Evolutionary conservation across 768 basidiomycete species (phyloP), one percentile per base, ranked within the genome.

Genomic region (Gelatoporia subvermispora): DNA sequence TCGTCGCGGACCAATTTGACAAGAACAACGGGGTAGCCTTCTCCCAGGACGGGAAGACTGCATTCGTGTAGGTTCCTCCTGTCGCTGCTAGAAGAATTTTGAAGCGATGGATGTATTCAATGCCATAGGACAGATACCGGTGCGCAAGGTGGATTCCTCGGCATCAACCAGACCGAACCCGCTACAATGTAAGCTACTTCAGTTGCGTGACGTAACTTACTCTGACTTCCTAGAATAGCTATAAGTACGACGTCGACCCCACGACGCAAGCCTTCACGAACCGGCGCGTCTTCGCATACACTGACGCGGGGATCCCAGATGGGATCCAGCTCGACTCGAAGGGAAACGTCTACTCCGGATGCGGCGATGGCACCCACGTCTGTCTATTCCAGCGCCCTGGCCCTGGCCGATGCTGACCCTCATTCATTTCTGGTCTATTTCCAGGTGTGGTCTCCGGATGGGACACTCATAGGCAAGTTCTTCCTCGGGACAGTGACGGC

Each of bases 1-100:
- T 84, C 8, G 84, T 89, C 2, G 88, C 90, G 2, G 84, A 86
- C 53, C 84, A 81, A 16, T 85, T 91, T 58, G 74, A 76, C 49
- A 76, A 77, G 54, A 76, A 75, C 38, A 92, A 91, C 58, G 90
- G 88, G 1, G 76, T 91, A 44, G 84, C 85, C 0, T 83, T 90
- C 62, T 77, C 76, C n/a, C 65, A 70, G 1, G 79, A 84, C 52
- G 85, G 86, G 8, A 75, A 65, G 42, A 76, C 69, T 8, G 86
- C 79, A 3, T 91, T 84, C 59, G 70, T 90, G 85, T 75, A 47
- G 52, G 74, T 51, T 25, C 17, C 35, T 45, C 50, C n/a, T n/a
- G n/a, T n/a, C n/a, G n/a, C n/a, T n/a, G n/a, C n/a, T n/a, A n/a
- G n/a, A n/a, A n/a, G n/a, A n/a, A n/a, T n/a, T n/a, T n/a, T n/a